Conservation (phyloP, 768 basidiomycete genomes). For the Scleroderma citrinum region DNA sequence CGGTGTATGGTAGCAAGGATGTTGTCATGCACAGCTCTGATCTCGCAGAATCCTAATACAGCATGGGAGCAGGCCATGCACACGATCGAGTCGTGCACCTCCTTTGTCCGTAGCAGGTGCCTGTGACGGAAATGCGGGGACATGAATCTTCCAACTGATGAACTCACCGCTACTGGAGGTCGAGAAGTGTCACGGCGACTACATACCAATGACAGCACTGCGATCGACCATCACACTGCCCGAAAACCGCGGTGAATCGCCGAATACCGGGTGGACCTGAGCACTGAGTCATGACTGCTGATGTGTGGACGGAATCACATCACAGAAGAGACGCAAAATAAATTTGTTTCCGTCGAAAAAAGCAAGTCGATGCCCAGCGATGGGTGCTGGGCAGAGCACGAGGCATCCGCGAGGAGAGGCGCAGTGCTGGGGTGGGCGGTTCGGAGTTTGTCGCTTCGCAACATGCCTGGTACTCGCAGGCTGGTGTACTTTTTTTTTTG, state of each 20-base stretch:
- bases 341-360: constrained; percentile 5
- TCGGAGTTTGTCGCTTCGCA: constrained; percentile 2
- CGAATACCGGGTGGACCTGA: neutral
- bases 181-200: neutral
- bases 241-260: neutral
- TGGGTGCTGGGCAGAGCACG: constrained; percentile 12
- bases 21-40: no score
- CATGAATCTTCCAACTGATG: no score
- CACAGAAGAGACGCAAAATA: neutral
- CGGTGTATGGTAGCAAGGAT: no score
- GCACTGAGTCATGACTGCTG: no score
- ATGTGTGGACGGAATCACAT: no score
- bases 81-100: no score
- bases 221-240: no score
- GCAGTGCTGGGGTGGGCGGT: neutral
- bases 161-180: neutral
- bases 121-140: no score
- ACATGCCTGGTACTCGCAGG: constrained; percentile 2
- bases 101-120: no score
- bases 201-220: neutral
- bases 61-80: no score
- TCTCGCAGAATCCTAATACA: no score
- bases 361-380: constrained; percentile 12
- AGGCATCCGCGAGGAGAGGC: constrained; percentile 18
- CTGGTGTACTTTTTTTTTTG: constrained; percentile 5